Base-by-base conservation (phyloP, 352 stramenopile species). In the Pythium sukuiense region DNA sequence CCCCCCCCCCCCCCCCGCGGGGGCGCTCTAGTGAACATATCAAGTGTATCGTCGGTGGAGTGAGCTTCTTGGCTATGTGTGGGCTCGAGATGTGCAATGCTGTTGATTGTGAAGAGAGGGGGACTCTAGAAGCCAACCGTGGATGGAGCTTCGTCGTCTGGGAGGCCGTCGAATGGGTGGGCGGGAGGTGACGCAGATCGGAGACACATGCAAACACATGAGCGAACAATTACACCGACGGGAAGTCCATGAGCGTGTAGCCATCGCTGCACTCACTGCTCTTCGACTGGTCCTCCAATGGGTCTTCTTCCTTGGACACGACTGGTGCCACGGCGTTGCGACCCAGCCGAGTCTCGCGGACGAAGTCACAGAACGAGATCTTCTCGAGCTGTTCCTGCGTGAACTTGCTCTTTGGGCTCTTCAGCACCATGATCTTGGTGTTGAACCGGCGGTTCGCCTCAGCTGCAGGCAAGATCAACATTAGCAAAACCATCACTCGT, bases 401-500 rank as follows among this genome's bases (percentile, higher is more conserved):
- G 41, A 81, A 74, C 59, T 83, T 87, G 18, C 71, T 72, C 55
- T 88, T 88, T 1, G 80, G 76, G 49, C 70, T 76, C 66, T 87
- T 89, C 11, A 93, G 69, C 55, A 93, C 77, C 83, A 93, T 92
- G 63, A 92, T 83, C 69, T 93, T 93, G 27, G 81, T 91, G 67
- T 87, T 88, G 67, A 89, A 75, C 6, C 76, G 80, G 35, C 76
- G 74, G 61, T 79, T 92, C 27, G 77, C 72, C 65, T 93, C 85
- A 32, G 85, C 85, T 93, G 53, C 0, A 39, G 8, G 30, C 18
- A 50, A 50, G 3, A 50, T 30, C 18, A 6, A 29, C 12, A 4
- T 1, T 6, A 50, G n/a, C 11, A 6, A 49, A 8, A 2, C 8
- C 43, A 30, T 13, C 0, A 29, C 11, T 3, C n/a, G 3, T 9